Percentiles rank a stretch among this genome's conserved stretches.
These are phyloP conservation scores for Candida tropicalis DNA, from an alignment of 1,139 yeast species.

Conservation along the genomic window DNA sequence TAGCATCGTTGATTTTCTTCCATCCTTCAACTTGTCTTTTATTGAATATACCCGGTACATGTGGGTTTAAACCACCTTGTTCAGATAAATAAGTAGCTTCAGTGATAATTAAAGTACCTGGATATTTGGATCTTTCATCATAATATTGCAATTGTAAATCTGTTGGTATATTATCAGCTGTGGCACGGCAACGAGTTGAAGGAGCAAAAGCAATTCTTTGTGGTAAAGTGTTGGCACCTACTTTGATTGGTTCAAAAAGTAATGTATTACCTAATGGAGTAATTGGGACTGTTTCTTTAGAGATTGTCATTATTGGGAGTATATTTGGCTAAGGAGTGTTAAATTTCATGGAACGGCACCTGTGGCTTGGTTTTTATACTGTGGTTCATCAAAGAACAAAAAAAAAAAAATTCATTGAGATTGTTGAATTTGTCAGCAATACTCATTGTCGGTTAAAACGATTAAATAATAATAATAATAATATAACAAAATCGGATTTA, in stretches of 20 bases:
- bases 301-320: constrained; percentile 11
- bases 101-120: constrained; percentile 56
- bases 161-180: constrained; percentile 44
- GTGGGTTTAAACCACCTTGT: constrained; percentile 36
- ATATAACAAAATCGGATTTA: no score
- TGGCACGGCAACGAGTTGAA: constrained; percentile 53
- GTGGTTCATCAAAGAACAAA: no score
- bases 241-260: constrained; percentile 50
- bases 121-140: constrained; percentile 49
- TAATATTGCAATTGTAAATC: constrained; percentile 54
- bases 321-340: not conserved
- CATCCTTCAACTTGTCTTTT: constrained; percentile 50
- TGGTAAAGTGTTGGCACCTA: constrained; percentile 39
- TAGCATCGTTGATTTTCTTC: constrained; percentile 50
- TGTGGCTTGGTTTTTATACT: no score
- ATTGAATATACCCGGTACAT: constrained; percentile 58
- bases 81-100: constrained; percentile 38
- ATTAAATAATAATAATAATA: no score
- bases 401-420: no score
- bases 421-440: no score
- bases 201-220: constrained; percentile 58
- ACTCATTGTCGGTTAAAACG: no score
- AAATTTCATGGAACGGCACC: no score
- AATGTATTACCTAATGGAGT: constrained; percentile 26
- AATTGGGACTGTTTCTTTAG: constrained; percentile 12